Percentiles rank a stretch among this genome's conserved stretches.
phyloP scores from a whole-genome alignment of 495 filamentous ascomycete genomes.

The Penicillium pancosmium region DNA sequence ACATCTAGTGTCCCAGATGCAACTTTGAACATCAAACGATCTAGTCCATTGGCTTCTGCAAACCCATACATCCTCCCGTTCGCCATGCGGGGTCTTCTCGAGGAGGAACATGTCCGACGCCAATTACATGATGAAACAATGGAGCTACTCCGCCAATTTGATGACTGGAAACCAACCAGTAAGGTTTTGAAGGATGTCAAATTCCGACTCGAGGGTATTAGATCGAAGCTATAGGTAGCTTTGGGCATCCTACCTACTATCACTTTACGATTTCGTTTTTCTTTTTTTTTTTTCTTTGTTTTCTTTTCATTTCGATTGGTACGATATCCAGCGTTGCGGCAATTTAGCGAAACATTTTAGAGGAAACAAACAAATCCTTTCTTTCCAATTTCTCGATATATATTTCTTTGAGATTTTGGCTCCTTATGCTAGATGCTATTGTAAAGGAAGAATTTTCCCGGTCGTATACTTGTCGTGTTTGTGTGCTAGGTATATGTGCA shows the following conservation, averaged over 20 bases:
- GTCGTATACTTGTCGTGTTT: too few relatives aligned
- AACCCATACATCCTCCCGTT: constrained; percentile 93
- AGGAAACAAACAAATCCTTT: constrained; percentile 13
- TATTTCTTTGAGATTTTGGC: background rate
- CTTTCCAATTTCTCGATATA: constrained; percentile 5
- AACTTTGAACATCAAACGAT: constrained; percentile 53
- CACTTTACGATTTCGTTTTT: background rate
- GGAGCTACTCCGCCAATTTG: constrained; percentile 82
- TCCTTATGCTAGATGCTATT: background rate
- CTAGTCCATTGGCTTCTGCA: constrained; percentile 53
- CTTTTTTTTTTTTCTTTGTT: background rate
- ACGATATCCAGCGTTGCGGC: constrained; percentile 11
- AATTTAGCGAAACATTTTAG: constrained; percentile 14
- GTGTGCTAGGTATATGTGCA: background rate
- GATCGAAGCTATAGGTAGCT: constrained; percentile 68
- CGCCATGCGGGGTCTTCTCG: constrained; percentile 88
- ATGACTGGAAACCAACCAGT: constrained; percentile 86
- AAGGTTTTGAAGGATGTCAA: constrained; percentile 96
- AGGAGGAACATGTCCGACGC: constrained; percentile 86
- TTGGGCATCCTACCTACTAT: background rate
- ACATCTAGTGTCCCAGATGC: constrained; percentile 66
- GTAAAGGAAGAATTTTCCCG: background rate
- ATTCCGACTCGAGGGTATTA: constrained; percentile 89
- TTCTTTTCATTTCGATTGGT: background rate
- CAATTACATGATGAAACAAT: constrained; percentile 75